Base-by-base conservation (phyloP, 2,329 filamentous ascomycete species). In the Aspergillus carbonarius region DNA sequence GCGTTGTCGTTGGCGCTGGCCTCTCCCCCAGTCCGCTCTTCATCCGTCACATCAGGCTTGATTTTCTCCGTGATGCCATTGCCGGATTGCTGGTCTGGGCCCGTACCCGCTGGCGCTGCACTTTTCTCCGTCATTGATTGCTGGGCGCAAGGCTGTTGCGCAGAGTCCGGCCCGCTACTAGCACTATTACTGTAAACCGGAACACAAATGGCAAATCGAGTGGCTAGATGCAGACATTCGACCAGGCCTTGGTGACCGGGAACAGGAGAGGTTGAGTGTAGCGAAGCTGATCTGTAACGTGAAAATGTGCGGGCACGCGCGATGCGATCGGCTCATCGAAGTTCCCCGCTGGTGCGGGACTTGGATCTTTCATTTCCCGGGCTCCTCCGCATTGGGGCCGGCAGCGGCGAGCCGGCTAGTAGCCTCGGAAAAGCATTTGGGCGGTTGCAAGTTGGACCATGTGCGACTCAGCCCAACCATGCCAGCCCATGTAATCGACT, bases 101-200 rank as follows among this genome's bases (percentile, higher is more conserved):
- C 60, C 46, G 65, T 59, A 57, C 63, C 67, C 57, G 64, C 54
- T 59, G 63, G 63, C 58, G 63, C 62, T 42, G 64, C 57, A 55
- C 49, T 65, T 62, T 68, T 71, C 62, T 70, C 70, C 34, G 70
- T 71, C 72, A 73, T 74, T 57, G 64, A 65, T 61, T 49, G 60
- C 52, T 59, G 57, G 44, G 60, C 65, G 66, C 65, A 63, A 65
- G 65, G 60, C 52, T 47, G 64, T 64, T 65, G 65, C 63, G 66
- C 65, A 68, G 59, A 61, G 56, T 46, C 59, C 60, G 61, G 58
- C 58, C 63, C 55, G 60, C 35, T 57, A 52, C 54, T 61, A 55
- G 46, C 49, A 60, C 49, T 54, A 56, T 61, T 48, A 60, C 55
- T 58, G 55, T 54, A 46, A 53, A 57, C 55, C 27, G 57, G 55